phyloP scores from a whole-genome alignment of 2,329 filamentous ascomycete genomes.

The Trichoderma aggressivum region DNA sequence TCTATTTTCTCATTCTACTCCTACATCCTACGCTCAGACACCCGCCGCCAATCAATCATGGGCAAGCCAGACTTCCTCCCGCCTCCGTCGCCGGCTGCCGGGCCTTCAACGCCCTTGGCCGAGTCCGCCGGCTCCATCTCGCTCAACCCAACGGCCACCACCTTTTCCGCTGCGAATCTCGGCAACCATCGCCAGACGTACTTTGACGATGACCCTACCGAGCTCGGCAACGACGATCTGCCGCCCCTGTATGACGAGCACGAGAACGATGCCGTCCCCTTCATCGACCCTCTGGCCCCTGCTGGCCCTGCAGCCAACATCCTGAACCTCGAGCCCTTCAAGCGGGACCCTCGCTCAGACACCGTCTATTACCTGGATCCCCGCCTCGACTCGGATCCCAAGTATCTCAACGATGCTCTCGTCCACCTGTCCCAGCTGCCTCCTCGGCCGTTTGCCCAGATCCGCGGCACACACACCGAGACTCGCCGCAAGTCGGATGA shows the following conservation, averaged over 20 bases:
- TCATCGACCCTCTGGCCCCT: slow-evolving; percentile 28
- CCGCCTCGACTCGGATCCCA: slow-evolving; percentile 44
- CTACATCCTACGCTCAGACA: background rate
- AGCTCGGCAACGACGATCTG: slow-evolving; percentile 39
- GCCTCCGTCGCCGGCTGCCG: slow-evolving; percentile 5
- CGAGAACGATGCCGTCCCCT: slow-evolving; percentile 25
- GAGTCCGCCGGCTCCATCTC: slow-evolving; percentile 30
- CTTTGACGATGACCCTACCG: slow-evolving; percentile 37
- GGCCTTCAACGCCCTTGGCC: slow-evolving; percentile 23
- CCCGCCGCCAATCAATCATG: slow-evolving; percentile 21
- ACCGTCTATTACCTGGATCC: slow-evolving; percentile 43
- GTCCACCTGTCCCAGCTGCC: slow-evolving; percentile 43
- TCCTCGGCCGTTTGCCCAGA: slow-evolving; percentile 50
- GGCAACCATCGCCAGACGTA: slow-evolving; percentile 26
- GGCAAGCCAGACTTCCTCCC: slow-evolving; percentile 25
- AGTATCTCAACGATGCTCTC: slow-evolving; percentile 45
- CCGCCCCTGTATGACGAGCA: slow-evolving; percentile 45
- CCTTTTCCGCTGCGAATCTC: slow-evolving; percentile 22
- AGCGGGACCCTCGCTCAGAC: slow-evolving; percentile 32
- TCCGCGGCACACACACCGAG: slow-evolving; percentile 53
- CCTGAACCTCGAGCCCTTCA: slow-evolving; percentile 28
- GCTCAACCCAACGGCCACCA: slow-evolving; percentile 21
- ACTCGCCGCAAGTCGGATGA: slow-evolving; percentile 27
- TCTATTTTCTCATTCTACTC: background rate
- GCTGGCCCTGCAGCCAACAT: slow-evolving; percentile 25